These are phyloP conservation scores for Aspergillus sp. DNA, from an alignment of 2,329 filamentous ascomycete genomes.

Conservation along the genomic window DNA sequence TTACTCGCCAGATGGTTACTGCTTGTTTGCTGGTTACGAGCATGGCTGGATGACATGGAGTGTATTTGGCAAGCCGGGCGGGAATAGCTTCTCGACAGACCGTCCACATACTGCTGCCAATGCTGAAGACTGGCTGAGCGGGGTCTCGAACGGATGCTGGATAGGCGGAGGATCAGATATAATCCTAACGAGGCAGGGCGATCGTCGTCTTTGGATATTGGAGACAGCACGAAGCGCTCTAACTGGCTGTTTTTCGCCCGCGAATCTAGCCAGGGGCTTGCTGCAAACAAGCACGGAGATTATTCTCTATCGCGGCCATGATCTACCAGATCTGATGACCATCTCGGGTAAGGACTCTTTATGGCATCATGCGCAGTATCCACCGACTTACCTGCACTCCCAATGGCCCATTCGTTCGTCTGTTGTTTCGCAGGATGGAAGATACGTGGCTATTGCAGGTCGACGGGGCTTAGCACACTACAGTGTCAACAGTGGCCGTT, in stretches of 20 bases:
- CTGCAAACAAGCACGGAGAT: constrained; percentile 82
- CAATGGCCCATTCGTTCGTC: constrained; percentile 90
- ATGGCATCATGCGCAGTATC: constrained; percentile 91
- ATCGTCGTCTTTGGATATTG: constrained; percentile 75
- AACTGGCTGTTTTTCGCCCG: constrained; percentile 81
- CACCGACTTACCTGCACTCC: constrained; percentile 73
- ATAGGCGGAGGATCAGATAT: constrained; percentile 82
- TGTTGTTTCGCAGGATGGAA: constrained; percentile 82
- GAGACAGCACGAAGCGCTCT: constrained; percentile 94
- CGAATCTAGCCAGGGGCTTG: constrained; percentile 82
- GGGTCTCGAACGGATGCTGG: constrained; percentile 74
- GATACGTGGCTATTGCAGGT: constrained; percentile 95
- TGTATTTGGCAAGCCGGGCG: constrained; percentile 86
- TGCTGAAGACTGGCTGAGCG: constrained; percentile 75
- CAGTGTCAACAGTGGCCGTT: constrained; percentile 85
- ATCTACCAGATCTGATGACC: constrained; percentile 80
- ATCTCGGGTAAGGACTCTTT: constrained; percentile 86
- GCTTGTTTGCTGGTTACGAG: constrained; percentile 87
- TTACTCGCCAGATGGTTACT: constrained; percentile 95
- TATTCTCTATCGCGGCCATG: constrained; percentile 89
- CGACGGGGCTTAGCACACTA: constrained; percentile 89
- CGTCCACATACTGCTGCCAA: constrained; percentile 57
- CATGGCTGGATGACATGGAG: constrained; percentile 95
- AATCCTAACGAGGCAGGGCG: constrained; percentile 61
- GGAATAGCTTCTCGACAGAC: constrained; percentile 73